These are phyloP conservation scores for Pisolithus albus DNA, from an alignment of 768 basidiomycete genomes.

Conservation along the genomic window DNA sequence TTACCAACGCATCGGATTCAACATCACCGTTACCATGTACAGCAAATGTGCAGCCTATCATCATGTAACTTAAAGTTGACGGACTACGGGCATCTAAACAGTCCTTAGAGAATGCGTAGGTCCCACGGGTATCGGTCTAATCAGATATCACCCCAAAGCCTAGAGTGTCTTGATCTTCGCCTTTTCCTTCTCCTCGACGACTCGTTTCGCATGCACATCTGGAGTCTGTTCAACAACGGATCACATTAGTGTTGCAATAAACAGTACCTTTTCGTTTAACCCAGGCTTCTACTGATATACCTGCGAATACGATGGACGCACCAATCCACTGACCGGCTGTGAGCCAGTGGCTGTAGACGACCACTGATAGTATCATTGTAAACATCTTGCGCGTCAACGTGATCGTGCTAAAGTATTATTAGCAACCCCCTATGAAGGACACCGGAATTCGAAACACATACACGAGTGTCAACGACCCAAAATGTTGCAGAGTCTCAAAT, in stretches of 20 bases:
- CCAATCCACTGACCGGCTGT: slow-evolving; percentile 87
- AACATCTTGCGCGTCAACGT: slow-evolving; percentile 96
- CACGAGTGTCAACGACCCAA: slow-evolving; percentile 86
- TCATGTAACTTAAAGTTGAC: no score
- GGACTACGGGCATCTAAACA: no score
- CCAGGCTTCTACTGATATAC: slow-evolving; percentile 88
- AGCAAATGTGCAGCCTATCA: no score
- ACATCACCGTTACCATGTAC: no score
- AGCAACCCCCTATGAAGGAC: slow-evolving; percentile 1
- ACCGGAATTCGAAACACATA: slow-evolving; percentile 32
- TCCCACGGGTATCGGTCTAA: no score
- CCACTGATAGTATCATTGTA: slow-evolving; percentile 93
- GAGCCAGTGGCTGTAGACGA: slow-evolving; percentile 85
- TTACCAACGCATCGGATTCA: no score
- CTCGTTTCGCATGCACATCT: slow-evolving; percentile 78
- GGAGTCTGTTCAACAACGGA: slow-evolving; percentile 3
- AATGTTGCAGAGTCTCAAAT: slow-evolving; percentile 90
- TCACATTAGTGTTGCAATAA: neutral
- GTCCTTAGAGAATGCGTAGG: no score
- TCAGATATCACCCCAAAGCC: slow-evolving; percentile 2
- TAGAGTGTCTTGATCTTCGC: slow-evolving; percentile 75
- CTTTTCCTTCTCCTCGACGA: slow-evolving; percentile 78
- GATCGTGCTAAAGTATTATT: slow-evolving; percentile 49
- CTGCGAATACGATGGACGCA: slow-evolving; percentile 86
- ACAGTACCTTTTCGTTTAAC: slow-evolving; percentile 76